phyloP scores from a whole-genome alignment of 129 eudicot genomes.

The Flaveria bidentis region DNA sequence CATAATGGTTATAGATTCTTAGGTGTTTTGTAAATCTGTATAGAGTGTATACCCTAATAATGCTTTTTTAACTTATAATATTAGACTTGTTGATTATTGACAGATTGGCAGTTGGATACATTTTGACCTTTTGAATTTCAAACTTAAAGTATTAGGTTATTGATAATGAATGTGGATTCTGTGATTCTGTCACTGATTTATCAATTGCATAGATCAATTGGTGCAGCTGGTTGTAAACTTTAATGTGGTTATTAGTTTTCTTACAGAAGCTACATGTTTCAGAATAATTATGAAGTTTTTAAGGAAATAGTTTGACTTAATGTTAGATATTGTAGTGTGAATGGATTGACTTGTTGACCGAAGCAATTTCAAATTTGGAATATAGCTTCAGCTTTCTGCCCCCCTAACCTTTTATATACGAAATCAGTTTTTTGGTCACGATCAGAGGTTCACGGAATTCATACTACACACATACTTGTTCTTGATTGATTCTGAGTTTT shows the following conservation, averaged over 20 bases:
- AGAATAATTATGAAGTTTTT: conserved; percentile 17
- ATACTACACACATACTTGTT: too few relatives aligned
- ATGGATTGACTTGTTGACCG: too few relatives aligned
- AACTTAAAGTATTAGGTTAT: not conserved
- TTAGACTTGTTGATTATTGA: conserved; percentile 29
- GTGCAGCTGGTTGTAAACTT: conserved; percentile 13
- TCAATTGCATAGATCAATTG: not conserved
- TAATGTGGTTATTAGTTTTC: conserved; percentile 8
- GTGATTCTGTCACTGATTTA: not conserved
- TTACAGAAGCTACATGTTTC: not conserved
- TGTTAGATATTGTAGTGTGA: too few relatives aligned
- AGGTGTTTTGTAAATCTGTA: conserved; percentile 15
- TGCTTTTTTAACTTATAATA: conserved; percentile 22
- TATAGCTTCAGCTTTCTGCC: too few relatives aligned
- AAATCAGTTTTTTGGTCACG: too few relatives aligned
- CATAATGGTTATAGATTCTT: conserved; percentile 33
- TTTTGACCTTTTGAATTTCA: conserved; percentile 22
- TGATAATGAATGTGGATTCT: not conserved
- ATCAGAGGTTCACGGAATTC: too few relatives aligned
- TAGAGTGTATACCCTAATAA: not conserved
- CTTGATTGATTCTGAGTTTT: too few relatives aligned
- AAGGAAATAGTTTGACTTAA: conserved; percentile 26
- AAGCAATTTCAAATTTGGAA: too few relatives aligned
- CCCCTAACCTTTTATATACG: too few relatives aligned
- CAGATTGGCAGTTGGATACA: conserved; percentile 22